Evolutionary conservation across 345 rosid genomes (phyloP), one percentile per base, ranked within the genome.

Genomic region (Xanthoceras sorbifolium): DNA sequence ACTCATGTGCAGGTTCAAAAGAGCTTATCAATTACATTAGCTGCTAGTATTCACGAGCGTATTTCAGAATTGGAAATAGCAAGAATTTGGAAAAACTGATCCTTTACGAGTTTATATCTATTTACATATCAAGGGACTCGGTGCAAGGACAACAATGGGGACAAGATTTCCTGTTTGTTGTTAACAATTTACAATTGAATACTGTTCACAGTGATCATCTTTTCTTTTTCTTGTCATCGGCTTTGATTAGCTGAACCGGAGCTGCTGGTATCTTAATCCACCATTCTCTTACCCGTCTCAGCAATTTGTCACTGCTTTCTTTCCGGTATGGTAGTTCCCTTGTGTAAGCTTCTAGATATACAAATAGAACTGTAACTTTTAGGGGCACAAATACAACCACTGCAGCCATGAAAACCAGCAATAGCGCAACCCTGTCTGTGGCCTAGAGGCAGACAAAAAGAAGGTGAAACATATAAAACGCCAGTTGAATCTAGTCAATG

Each of bases 251-350:
- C 82, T 85, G 90, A 75, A 94, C 95, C 6, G 94, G 95, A 64
- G 97, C 98, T 75, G 97, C 97, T 0, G 98, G 97, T 76, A 95
- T 85, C 74, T 94, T 86, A 68, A 89, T 71, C 99, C 97, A 95
- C 99, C 99, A 93, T 74, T 95, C 99, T 80, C 92, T 86, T 61
- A 91, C n/a, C 77, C 96, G 88, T 76, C 98, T 85, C 68, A 88
- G 71, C 78, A 73, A 76, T 82, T 91, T 84, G 61, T 86, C 85
- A 65, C 85, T 85, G 89, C 97, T 95, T 80, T 89, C 94, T 85
- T 81, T 93, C 88, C 98, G 84, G 70, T 71, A 87, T 7, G 91
- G 88, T 78, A 89, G 78, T 79, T 92, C 90, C 89, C 99, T 83
- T 0, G 97, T 93, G 85, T 89, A 95, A 63, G 85, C 85, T 84